Evolutionary conservation across 1,284 basidiomycete genomes (phyloP).

Genomic region (Anthracocystis walkeri): DNA sequence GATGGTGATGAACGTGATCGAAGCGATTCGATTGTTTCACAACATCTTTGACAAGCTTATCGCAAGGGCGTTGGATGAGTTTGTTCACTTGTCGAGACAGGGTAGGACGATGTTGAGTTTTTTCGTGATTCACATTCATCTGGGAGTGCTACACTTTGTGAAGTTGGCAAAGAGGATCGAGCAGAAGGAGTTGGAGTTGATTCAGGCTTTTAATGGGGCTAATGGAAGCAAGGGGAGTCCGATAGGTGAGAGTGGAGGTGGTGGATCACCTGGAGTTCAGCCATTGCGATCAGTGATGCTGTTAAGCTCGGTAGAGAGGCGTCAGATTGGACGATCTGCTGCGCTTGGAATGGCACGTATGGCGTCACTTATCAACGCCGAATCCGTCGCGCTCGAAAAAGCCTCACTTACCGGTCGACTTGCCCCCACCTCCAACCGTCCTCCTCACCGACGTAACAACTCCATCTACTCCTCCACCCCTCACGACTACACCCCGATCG

Average conservation of each 20-base stretch:
- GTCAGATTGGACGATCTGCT: conserved; percentile 31
- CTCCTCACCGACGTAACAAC: conserved; percentile 26
- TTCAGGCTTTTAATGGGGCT: conserved; percentile 35
- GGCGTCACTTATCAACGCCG: conserved; percentile 39
- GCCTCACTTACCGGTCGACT: conserved; percentile 20
- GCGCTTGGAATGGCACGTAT: conserved; percentile 43
- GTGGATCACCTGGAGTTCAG: neutral
- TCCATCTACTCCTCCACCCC: conserved; percentile 20
- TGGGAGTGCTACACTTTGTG: conserved; percentile 46
- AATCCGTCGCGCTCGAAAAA: conserved; percentile 28
- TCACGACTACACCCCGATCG: conserved; percentile 28
- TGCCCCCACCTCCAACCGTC: neutral
- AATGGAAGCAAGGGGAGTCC: neutral
- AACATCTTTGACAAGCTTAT: conserved; percentile 50
- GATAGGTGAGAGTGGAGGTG: conserved; percentile 4
- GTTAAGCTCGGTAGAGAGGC: conserved; percentile 26
- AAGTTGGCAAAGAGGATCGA: conserved; percentile 44
- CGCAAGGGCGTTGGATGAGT: conserved; percentile 41
- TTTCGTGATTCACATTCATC: conserved; percentile 52
- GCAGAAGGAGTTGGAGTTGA: conserved; percentile 45
- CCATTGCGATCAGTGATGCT: conserved; percentile 34
- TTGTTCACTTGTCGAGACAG: conserved; percentile 41
- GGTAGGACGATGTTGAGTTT: conserved; percentile 43
- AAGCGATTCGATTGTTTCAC: conserved; percentile 45
- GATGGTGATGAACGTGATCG: conserved; percentile 52